Evolutionary conservation across 208 protist species (phyloP).

Genomic region (Trypanosoma vivax): DNA sequence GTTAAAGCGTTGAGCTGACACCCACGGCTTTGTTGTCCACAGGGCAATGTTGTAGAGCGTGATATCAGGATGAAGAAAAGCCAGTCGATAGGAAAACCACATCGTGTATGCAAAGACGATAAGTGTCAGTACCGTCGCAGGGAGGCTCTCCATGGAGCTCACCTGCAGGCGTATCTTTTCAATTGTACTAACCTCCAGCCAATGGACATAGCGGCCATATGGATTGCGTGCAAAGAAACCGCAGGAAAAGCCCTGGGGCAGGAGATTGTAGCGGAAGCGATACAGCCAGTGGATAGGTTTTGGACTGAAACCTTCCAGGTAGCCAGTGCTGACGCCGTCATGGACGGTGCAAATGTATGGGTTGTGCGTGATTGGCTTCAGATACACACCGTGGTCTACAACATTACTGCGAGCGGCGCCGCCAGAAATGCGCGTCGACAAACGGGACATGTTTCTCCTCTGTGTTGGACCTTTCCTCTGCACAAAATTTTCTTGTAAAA

Average conservation of each 20-base stretch:
- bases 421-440: conserved; percentile 40
- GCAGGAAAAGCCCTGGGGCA: conserved; percentile 51
- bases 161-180: conserved; percentile 74
- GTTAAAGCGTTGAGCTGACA: conserved; percentile 80
- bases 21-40: conserved; percentile 76
- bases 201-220: conserved; percentile 76
- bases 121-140: conserved; percentile 31
- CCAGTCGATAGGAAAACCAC: conserved; percentile 71
- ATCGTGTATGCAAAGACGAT: conserved; percentile 49
- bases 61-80: conserved; percentile 77
- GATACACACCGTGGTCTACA: conserved; percentile 64
- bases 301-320: conserved; percentile 58
- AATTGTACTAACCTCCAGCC: conserved; percentile 82
- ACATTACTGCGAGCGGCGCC: conserved; percentile 51
- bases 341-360: conserved; percentile 62
- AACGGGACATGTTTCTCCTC: conserved; percentile 43
- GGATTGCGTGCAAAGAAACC: conserved; percentile 82
- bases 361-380: conserved; percentile 75
- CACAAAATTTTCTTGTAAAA: too few relatives aligned
- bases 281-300: conserved; percentile 79
- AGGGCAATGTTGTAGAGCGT: conserved; percentile 80
- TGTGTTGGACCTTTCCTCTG: too few relatives aligned
- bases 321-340: conserved; percentile 66
- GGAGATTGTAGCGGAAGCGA: conserved; percentile 77
- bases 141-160: conserved; percentile 49